Base-by-base conservation (phyloP, 2,329 filamentous ascomycete species). In the Sphaerulina vaccinii region DNA sequence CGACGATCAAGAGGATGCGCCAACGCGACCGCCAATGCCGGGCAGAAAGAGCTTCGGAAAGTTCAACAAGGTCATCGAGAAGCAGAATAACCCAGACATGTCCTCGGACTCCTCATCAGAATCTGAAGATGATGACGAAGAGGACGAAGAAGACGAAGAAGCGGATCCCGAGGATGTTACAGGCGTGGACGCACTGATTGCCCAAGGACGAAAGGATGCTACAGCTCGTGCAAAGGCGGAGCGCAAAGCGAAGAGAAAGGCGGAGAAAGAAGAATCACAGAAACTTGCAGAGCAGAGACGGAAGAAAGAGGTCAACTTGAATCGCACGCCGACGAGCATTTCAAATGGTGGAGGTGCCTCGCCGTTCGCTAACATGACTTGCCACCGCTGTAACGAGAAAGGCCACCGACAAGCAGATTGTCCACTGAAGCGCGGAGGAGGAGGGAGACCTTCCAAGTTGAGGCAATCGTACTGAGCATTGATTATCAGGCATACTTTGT, bases 281-380 rank as follows among this genome's bases (percentile, higher is more conserved):
- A 74, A 81, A 58, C 68, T 84, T 15, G 79, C 81, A 6, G 79
- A 82, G 36, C 78, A 79, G 64, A 74, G 83, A 38, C 79, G 81
- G 62, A 83, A 83, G 67, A 86, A 85, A 66, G 81, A 86, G 49
- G 76, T 88, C 45, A 84, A 85, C 55, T 70, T 89, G 50, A 85
- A 85, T 63, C 76, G 76, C n/a, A 57, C 62, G 6, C 44, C 35
- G 21, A 61, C 52, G 23, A 63, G 64, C 1, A 81, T 88, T 40
- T 87, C 84, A 33, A 68, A 69, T 35, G 65, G 68, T 57, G 67
- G 51, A 5, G 51, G 54, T 24, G 23, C 18, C 3, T 40, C 45
- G 29, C 60, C 59, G 69, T 56, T 54, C 54, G 65, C 39, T 57
- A 55, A 60, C 38, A 69, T 79, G 41, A 74, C 73, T 37, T 88